phyloP scores from a whole-genome alignment of 768 basidiomycete species.

The Phylloporus arenicola region DNA sequence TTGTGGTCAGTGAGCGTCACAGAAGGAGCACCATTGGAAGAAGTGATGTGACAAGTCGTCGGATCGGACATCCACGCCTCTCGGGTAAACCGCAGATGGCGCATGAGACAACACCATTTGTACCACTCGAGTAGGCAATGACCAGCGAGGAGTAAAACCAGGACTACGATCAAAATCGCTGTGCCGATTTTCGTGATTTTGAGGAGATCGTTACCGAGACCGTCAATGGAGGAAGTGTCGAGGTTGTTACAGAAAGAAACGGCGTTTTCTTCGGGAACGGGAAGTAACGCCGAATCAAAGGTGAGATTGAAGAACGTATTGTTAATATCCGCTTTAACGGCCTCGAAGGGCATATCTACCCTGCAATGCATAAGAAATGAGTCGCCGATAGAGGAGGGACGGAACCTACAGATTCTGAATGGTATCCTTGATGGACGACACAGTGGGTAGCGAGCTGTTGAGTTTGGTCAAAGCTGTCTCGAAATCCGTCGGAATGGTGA shows the following conservation, averaged over 20 bases:
- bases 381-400: neutral
- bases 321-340: slow-evolving; percentile 85
- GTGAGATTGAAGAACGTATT: slow-evolving; percentile 69
- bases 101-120: slow-evolving; percentile 72
- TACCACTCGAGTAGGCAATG: slow-evolving; percentile 83
- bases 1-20: slow-evolving; percentile 70
- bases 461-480: slow-evolving; percentile 66
- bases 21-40: slow-evolving; percentile 37
- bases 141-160: slow-evolving; percentile 67
- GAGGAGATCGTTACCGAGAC: slow-evolving; percentile 74
- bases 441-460: slow-evolving; percentile 75
- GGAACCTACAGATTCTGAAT: slow-evolving; percentile 61
- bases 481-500: slow-evolving; percentile 76
- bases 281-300: slow-evolving; percentile 68
- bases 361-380: slow-evolving; percentile 31
- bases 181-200: slow-evolving; percentile 76
- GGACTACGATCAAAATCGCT: slow-evolving; percentile 63
- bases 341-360: slow-evolving; percentile 83
- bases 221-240: slow-evolving; percentile 82
- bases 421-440: slow-evolving; percentile 65
- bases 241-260: slow-evolving; percentile 73
- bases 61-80: slow-evolving; percentile 76
- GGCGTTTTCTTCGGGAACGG: slow-evolving; percentile 65
- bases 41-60: slow-evolving; percentile 40
- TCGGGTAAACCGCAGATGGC: slow-evolving; percentile 63